phyloP scores from a whole-genome alignment of 2,329 filamentous ascomycete genomes.

The Fusarium redolens region DNA sequence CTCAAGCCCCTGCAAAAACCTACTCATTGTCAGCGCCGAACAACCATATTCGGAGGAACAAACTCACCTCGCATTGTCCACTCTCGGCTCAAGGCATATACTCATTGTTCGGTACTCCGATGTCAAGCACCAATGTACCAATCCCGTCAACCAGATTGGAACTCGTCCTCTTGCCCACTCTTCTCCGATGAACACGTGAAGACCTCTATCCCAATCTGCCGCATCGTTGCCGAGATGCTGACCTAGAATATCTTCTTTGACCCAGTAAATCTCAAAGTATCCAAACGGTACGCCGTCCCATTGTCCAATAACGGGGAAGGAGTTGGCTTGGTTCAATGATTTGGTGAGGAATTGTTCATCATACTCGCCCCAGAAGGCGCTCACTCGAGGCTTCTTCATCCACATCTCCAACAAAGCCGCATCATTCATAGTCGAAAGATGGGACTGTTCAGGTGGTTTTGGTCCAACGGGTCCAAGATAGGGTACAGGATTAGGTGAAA shows the following conservation, averaged over 20 bases:
- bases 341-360: constrained; percentile 73
- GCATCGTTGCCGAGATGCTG: constrained; percentile 73
- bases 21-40: constrained; percentile 17
- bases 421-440: constrained; percentile 62
- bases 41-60: rapidly evolving
- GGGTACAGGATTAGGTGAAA: constrained; percentile 71
- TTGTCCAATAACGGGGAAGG: constrained; percentile 89
- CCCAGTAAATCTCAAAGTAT: constrained; percentile 99
- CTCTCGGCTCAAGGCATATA: constrained; percentile 86
- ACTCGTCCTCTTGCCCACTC: constrained; percentile 90
- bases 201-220: constrained; percentile 85
- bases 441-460: constrained; percentile 52
- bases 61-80: constrained; percentile 88
- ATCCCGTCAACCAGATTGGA: constrained; percentile 81
- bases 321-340: constrained; percentile 75
- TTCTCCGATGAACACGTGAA: constrained; percentile 92
- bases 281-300: constrained; percentile 97
- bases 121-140: constrained; percentile 88
- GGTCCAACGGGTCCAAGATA: constrained; percentile 70
- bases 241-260: constrained; percentile 88
- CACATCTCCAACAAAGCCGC: constrained; percentile 78
- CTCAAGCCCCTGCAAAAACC: constrained; percentile 70
- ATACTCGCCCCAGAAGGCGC: constrained; percentile 83
- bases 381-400: constrained; percentile 88
- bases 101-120: constrained; percentile 84